A percentile compares a stretch with the other conserved stretches of the same genome.
Evolutionary conservation across 2,329 filamentous ascomycete species (phyloP).

Genomic region (Cladophialophora carrionii): DNA sequence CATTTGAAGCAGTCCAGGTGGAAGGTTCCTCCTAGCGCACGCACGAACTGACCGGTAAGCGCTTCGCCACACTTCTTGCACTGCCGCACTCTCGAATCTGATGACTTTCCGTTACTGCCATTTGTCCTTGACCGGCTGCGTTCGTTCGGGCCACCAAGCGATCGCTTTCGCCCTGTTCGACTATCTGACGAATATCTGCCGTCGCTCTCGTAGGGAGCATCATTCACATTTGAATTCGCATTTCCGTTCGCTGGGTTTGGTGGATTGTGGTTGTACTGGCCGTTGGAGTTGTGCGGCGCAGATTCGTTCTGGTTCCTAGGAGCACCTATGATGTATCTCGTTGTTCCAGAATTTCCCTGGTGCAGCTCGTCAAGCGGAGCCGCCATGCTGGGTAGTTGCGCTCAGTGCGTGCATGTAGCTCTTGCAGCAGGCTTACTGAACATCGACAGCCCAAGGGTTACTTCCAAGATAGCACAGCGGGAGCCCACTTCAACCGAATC

Average conservation of each 20-base stretch:
- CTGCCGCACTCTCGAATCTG: conserved; percentile 53
- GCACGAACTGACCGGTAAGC: conserved; percentile 92
- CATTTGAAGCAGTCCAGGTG: conserved; percentile 98
- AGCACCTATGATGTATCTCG: conserved; percentile 35
- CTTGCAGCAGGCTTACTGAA: conserved; percentile 14
- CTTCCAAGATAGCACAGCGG: neutral
- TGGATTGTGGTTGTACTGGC: conserved; percentile 22
- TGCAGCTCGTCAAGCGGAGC: conserved; percentile 31
- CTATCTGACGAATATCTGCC: conserved; percentile 37
- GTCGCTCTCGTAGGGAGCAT: conserved; percentile 35
- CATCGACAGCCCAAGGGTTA: conserved; percentile 21
- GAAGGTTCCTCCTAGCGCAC: conserved; percentile 89
- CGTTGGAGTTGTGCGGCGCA: conserved; percentile 29
- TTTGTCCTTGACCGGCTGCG: conserved; percentile 43
- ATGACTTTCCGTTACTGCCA: conserved; percentile 40
- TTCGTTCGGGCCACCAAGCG: conserved; percentile 35
- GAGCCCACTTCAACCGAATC: conserved; percentile 11
- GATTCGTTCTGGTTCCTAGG: conserved; percentile 25
- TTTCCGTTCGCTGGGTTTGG: conserved; percentile 30
- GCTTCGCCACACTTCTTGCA: conserved; percentile 86
- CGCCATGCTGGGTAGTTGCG: conserved; percentile 25
- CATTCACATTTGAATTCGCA: conserved; percentile 30
- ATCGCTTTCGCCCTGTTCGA: conserved; percentile 38
- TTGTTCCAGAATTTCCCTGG: conserved; percentile 29
- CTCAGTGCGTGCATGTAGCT: conserved; percentile 26